Evolutionary conservation across 108 stramenopile species (phyloP), one percentile per base, ranked within the genome.

Genomic region (Bacterosira constricta): DNA sequence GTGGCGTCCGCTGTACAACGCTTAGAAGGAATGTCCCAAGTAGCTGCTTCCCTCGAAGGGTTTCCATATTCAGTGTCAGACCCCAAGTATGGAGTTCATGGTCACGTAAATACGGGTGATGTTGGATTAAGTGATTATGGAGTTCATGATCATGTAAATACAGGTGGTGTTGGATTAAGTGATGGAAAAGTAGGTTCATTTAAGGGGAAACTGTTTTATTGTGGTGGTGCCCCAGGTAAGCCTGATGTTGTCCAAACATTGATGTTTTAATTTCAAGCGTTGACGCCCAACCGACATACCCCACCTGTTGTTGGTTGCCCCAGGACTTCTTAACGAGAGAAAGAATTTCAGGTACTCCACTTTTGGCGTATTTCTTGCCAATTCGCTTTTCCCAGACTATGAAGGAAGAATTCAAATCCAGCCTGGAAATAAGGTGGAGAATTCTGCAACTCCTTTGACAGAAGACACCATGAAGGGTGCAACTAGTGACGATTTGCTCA

Each of bases 61-160:
- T 20, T 74, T 46, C 56, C 77, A 32, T 38, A 45, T 30, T 42
- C 66, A 9, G 52, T 68, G 30, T 11, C 44, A 17, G 77, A 79
- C 44, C 37, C 8, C 5, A 79, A 66, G 53, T 79, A 67, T 68
- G 73, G 73, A 3, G 57, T 73, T 17, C 77, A 68, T 61, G 77
- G 55, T 26, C 68, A 11, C 12, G 39, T 12, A 41, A 41, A 41
- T 41, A 12, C 8, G 39, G 39, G 39, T 41, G 39, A 41, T 41
- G n/a, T 12, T 12, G 12, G 39, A 41, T 41, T 10, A 11, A 11
- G 9, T 11, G 11, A 39, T 39, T 39, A 7, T 10, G 7, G 7
- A 11, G 38, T 11, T 11, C 17, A 18, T 17, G 5, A 49, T 10
- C 47, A 49, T 6, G 20, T 13, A 5, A 18, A 18, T 17, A 49